Conservation (phyloP, 805 yeast genomes). For the Millerozyma miso region DNA sequence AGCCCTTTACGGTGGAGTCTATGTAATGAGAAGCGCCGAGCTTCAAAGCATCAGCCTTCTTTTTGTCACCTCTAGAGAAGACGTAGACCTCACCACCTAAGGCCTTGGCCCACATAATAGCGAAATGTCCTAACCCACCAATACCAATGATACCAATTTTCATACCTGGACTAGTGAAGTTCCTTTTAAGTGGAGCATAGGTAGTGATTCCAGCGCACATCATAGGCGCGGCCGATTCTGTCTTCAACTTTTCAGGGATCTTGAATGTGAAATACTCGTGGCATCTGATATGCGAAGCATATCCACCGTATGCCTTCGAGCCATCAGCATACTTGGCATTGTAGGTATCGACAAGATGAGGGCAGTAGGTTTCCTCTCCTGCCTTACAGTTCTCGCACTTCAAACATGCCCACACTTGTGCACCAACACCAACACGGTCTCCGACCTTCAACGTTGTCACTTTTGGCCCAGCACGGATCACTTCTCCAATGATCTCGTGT, state of each 20-base stretch:
- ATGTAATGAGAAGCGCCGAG: slow-evolving; percentile 31
- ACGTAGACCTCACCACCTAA: slow-evolving; percentile 46
- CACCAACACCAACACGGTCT: slow-evolving; percentile 42
- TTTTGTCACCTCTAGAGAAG: slow-evolving; percentile 23
- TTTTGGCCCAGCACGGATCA: slow-evolving; percentile 25
- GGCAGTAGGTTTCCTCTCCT: slow-evolving; percentile 24
- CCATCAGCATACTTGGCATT: slow-evolving; percentile 20
- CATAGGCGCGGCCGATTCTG: slow-evolving; percentile 47
- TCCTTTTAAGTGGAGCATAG: slow-evolving; percentile 48
- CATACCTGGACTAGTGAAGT: slow-evolving; percentile 30
- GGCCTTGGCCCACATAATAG: slow-evolving; percentile 54
- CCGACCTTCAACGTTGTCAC: slow-evolving; percentile 36
- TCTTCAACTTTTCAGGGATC: slow-evolving; percentile 43
- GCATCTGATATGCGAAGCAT: slow-evolving; percentile 43
- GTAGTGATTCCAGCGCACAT: slow-evolving; percentile 56
- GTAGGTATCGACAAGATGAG: slow-evolving; percentile 31
- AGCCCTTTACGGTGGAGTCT: slow-evolving; percentile 48
- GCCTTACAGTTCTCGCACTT: slow-evolving; percentile 5
- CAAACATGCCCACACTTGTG: slow-evolving; percentile 6
- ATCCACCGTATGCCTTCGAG: slow-evolving; percentile 43
- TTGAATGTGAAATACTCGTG: slow-evolving; percentile 42
- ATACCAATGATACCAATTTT: slow-evolving; percentile 59
- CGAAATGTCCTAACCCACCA: slow-evolving; percentile 68
- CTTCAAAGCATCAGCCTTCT: slow-evolving; percentile 28
- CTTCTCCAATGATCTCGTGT: slow-evolving; percentile 22